phyloP scores from a whole-genome alignment of 768 basidiomycete genomes.

The Lentinula boryana region DNA sequence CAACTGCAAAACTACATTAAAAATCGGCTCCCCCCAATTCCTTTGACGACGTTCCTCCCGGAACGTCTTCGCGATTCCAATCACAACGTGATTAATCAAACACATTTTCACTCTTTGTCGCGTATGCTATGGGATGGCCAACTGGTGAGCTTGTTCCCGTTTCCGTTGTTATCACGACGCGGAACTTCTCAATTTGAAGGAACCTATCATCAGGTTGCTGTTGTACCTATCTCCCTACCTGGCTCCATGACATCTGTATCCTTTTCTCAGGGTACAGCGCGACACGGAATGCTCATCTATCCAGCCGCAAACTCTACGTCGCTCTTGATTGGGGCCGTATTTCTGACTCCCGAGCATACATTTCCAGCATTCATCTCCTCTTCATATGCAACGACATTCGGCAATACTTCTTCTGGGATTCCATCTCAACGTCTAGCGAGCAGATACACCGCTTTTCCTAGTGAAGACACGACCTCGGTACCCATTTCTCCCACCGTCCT shows the following conservation, averaged over 20 bases:
- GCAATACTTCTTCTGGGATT: not conserved
- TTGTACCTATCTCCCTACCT: slow-evolving; percentile 31
- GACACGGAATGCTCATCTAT: slow-evolving; percentile 48
- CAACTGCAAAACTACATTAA: slow-evolving; percentile 1
- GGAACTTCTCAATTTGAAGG: not conserved
- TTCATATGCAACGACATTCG: not conserved
- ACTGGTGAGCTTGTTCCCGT: slow-evolving; percentile 31
- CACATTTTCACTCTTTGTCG: slow-evolving; percentile 50
- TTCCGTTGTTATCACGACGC: slow-evolving; percentile 3
- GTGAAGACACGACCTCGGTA: not conserved
- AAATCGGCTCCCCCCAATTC: slow-evolving; percentile 17
- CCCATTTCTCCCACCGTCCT: slow-evolving; percentile 3
- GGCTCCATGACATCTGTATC: slow-evolving; percentile 2
- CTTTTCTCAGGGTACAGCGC: not conserved
- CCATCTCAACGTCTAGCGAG: not conserved
- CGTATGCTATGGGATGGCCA: slow-evolving; percentile 44
- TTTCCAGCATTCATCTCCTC: slow-evolving; percentile 35
- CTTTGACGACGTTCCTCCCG: slow-evolving; percentile 59
- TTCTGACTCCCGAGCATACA: slow-evolving; percentile 28
- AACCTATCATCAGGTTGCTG: slow-evolving; percentile 34
- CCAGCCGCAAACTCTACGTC: slow-evolving; percentile 47
- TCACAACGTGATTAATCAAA: slow-evolving; percentile 42
- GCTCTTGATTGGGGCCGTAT: slow-evolving; percentile 45
- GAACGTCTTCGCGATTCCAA: slow-evolving; percentile 48
- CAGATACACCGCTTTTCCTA: not conserved